Evolutionary conservation across 202 grass and related monocot species (phyloP).

Genomic region (Setaria italica): DNA sequence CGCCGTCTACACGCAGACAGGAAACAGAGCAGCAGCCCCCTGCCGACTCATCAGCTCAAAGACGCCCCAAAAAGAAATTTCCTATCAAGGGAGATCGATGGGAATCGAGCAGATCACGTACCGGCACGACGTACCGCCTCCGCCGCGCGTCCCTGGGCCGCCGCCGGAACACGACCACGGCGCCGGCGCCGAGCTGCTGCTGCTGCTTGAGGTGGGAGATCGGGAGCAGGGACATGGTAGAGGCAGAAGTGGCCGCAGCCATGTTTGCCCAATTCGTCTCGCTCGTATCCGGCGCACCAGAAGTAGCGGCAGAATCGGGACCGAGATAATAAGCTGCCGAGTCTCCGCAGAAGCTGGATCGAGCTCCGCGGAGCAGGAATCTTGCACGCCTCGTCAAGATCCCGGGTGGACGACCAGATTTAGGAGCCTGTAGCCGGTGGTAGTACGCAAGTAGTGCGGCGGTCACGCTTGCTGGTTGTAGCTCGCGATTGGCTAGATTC

Average conservation of each 20-base stretch:
- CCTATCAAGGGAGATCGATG: not conserved
- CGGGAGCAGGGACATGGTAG: conserved; percentile 64
- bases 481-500: conserved; percentile 26
- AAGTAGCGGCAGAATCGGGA: not conserved
- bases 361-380: not conserved
- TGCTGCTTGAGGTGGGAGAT: conserved; percentile 51
- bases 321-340: not conserved
- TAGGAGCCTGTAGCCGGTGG: not conserved
- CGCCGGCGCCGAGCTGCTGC: conserved; percentile 21
- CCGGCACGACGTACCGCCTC: conserved; percentile 49
- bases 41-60: conserved; percentile 11
- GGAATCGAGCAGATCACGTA: not conserved
- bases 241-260: conserved; percentile 23
- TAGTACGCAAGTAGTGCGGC: not conserved
- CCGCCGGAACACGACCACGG: conserved; percentile 48
- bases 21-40: not conserved
- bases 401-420: not conserved
- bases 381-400: conserved; percentile 49
- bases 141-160: conserved; percentile 26
- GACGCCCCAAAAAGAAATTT: not conserved
- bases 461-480: not conserved
- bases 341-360: not conserved
- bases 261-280: not conserved
- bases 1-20: conserved; percentile 43
- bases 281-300: not conserved